phyloP scores from a whole-genome alignment of 495 filamentous ascomycete species.

The Bathelium albidoporum region DNA sequence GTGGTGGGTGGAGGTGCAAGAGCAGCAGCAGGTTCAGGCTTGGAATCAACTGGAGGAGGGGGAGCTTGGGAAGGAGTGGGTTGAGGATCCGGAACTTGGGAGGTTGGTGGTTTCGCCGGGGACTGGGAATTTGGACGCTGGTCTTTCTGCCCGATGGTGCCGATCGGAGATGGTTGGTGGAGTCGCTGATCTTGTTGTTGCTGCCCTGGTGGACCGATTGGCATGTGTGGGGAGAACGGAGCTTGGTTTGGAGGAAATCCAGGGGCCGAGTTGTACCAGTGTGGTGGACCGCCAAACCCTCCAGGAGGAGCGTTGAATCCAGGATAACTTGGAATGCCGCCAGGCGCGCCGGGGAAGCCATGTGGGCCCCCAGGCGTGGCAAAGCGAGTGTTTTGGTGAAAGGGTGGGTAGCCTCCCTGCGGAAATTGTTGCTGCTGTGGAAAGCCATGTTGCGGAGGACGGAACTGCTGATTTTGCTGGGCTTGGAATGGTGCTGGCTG shows the following conservation, averaged over 20 bases:
- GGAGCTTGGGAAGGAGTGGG: constrained; percentile 24
- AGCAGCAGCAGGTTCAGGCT: constrained; percentile 30
- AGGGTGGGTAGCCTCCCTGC: constrained; percentile 32
- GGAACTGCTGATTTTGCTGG: constrained; percentile 27
- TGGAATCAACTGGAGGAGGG: constrained; percentile 34
- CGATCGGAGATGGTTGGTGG: constrained; percentile 36
- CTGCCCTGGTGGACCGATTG: constrained; percentile 37
- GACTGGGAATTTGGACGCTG: not conserved
- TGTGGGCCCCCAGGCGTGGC: constrained; percentile 41
- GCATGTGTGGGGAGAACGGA: constrained; percentile 27
- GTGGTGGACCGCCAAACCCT: constrained; percentile 52
- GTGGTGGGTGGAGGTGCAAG: constrained; percentile 25
- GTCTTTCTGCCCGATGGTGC: constrained; percentile 10
- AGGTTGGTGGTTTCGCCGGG: constrained; percentile 7
- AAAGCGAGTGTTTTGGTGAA: constrained; percentile 27
- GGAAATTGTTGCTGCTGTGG: constrained; percentile 35
- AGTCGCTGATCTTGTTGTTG: constrained; percentile 41
- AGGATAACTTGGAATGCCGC: constrained; percentile 39
- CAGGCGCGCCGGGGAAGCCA: constrained; percentile 52
- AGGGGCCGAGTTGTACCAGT: constrained; percentile 76
- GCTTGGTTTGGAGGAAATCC: constrained; percentile 43
- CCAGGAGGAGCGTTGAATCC: constrained; percentile 32
- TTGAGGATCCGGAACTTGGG: constrained; percentile 13
- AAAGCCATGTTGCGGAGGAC: constrained; percentile 20
- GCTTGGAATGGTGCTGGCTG: constrained; percentile 33